Evolutionary conservation across 2,329 filamentous ascomycete species (phyloP), one percentile per base, ranked within the genome.

Genomic region (Pezicula radicicola): DNA sequence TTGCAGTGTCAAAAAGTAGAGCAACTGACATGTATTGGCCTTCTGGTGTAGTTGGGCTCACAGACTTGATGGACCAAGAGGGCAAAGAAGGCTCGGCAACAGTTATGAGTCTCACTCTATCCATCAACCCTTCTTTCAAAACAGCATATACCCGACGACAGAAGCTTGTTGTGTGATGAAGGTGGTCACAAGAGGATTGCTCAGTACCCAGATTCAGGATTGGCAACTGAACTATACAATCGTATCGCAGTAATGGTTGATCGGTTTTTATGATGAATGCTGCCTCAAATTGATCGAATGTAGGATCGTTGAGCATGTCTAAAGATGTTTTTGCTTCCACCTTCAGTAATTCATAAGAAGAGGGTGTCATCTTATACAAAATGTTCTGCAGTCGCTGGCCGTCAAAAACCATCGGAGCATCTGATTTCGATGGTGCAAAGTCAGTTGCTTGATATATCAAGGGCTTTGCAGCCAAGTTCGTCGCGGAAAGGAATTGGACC

Each of bases 351-450:
- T 74, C 73, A 59, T 92, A 95, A 8, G 92, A 94, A 87, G 88
- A 96, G 13, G 83, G 72, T 0, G 84, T 88, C 88, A 97, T 96
- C 70, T 96, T 97, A 73, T 87, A 97, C 6, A 96, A 73, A 18
- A 97, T 64, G 60, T 99, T 99, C 50, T 95, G 74, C 28, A 84
- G 81, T 56, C 88, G 80, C 21, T 76, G 75, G 0, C 84, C 82
- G 66, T 97, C 93, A 64, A 89, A 96, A 46, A 97, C 74, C 28
- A 92, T 78, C 1, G 94, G 92, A 0, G 75, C 72, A 50, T 68
- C 68, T 76, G 72, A 55, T 70, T 58, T 71, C 55, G 69, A 54
- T 72, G 64, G 25, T 63, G 58, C 53, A 74, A 77, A 62, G 65
- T 69, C 61, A 64, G 73, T 25, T 53, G 70, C 63, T 60, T 76